Conservation (phyloP, 208 protist species). For the Leishmania braziliensis region DNA sequence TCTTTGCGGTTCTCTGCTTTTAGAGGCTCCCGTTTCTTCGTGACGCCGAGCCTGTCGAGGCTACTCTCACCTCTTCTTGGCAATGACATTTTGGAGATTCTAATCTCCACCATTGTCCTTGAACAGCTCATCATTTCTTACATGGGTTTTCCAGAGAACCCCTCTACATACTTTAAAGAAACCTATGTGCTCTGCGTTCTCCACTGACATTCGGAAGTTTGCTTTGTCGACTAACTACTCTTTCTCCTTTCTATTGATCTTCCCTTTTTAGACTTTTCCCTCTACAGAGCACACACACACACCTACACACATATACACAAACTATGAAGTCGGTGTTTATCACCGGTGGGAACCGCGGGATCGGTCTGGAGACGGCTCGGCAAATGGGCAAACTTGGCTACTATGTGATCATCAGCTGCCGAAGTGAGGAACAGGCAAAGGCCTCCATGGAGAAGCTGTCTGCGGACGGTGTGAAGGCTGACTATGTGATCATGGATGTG, state of each 20-base stretch:
- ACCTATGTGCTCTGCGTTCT: not conserved
- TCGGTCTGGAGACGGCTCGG: slow-evolving; percentile 72
- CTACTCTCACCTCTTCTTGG: slow-evolving; percentile 12
- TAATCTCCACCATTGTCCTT: not conserved
- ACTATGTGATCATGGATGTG: slow-evolving; percentile 53
- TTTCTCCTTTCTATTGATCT: not conserved
- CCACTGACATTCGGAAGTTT: not conserved
- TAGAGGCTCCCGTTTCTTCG: not conserved
- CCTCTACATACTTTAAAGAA: not conserved
- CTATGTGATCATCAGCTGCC: slow-evolving; percentile 69
- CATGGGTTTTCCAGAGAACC: not conserved
- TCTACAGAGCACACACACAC: not conserved
- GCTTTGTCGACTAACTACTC: not conserved
- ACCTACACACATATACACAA: not conserved
- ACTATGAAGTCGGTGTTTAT: slow-evolving; percentile 58
- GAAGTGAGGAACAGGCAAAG: slow-evolving; percentile 44
- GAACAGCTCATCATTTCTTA: not conserved
- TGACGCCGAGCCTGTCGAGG: not conserved
- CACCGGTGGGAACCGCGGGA: slow-evolving; percentile 82
- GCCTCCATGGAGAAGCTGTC: slow-evolving; percentile 39
- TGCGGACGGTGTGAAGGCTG: slow-evolving; percentile 31
- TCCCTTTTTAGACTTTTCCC: not conserved
- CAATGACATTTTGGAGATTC: not conserved
- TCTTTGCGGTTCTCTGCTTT: not conserved
- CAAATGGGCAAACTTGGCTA: slow-evolving; percentile 62